Base-by-base conservation (phyloP, 2,329 filamentous ascomycete species). In the Penicillium polonicum region DNA sequence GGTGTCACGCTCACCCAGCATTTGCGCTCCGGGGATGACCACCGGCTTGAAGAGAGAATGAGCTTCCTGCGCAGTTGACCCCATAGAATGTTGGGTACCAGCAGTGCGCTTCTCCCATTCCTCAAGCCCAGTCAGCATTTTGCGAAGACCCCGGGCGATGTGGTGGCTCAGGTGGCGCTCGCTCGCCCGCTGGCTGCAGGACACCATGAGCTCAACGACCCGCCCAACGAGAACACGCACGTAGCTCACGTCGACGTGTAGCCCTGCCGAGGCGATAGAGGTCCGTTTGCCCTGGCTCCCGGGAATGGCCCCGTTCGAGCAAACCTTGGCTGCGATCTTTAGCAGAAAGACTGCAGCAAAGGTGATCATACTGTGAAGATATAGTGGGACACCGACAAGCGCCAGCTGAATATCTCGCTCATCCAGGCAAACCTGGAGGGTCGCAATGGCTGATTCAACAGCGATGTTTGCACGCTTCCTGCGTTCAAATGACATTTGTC, bases 301-400 rank as follows among this genome's bases (percentile, higher is more conserved):
- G 33, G 71, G 70, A 7, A 69, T 65, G 23, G 58, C 19, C 19
- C 73, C 65, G 29, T 60, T 68, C 4, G 73, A 73, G 56, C 71
- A 74, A 44, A 68, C 62, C 45, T 79, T 74, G 64, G 79, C 70
- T 55, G 74, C 71, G 19, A 79, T 76, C 56, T 79, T 79, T 43
- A 79, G 62, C 8, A 80, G 66, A 50, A 80, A 80, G 9, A 79
- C 77, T 7, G 75, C 74, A 1, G 78, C 76, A 64, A 79, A 79
- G 0, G 78, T 77, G 44, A 80, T 78, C 76, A 79, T 79, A 55
- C 76, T 78, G 63, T 79, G 76, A 6, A 80, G 69, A 58, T 79
- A 79, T 33, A 78, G 60, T 13, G 78, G 77, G 15, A 79, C 74
- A 41, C 77, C 78, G 19, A 77, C 72, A 52, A 79, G 64, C 17